phyloP scores from a whole-genome alignment of 1,139 yeast species.

The Candida pseudoviswanathii region DNA sequence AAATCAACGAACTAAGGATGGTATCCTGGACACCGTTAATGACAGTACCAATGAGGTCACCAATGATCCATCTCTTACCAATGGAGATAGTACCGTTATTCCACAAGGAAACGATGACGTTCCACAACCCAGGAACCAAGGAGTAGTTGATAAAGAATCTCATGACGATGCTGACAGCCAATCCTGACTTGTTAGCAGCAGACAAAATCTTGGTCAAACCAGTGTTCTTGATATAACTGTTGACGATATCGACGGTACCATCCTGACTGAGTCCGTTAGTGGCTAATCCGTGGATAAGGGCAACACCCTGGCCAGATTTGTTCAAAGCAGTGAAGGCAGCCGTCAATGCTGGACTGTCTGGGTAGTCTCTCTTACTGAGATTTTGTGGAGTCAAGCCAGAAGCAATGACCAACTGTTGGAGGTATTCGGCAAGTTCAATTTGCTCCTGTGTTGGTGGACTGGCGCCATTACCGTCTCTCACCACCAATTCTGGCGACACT shows the following conservation, averaged over 20 bases:
- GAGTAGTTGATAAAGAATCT: slow-evolving; percentile 24
- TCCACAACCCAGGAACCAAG: slow-evolving; percentile 24
- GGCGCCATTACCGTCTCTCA: slow-evolving; percentile 5
- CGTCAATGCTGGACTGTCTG: slow-evolving; percentile 24
- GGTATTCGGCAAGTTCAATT: slow-evolving; percentile 12
- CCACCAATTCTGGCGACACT: not conserved
- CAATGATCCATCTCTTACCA: slow-evolving; percentile 12
- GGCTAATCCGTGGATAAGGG: slow-evolving; percentile 24
- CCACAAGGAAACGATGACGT: slow-evolving; percentile 20
- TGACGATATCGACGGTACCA: slow-evolving; percentile 24
- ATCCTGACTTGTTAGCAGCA: slow-evolving; percentile 28
- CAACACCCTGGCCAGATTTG: slow-evolving; percentile 28
- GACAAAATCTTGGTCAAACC: slow-evolving; percentile 24
- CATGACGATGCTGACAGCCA: slow-evolving; percentile 32
- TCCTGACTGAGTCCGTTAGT: slow-evolving; percentile 26
- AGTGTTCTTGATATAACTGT: slow-evolving; percentile 24
- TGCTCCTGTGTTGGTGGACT: slow-evolving; percentile 8
- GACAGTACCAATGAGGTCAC: slow-evolving; percentile 17
- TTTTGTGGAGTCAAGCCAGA: slow-evolving; percentile 6
- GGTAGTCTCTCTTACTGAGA: slow-evolving; percentile 24
- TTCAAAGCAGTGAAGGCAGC: slow-evolving; percentile 29
- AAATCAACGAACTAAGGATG: slow-evolving; percentile 13
- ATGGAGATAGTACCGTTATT: slow-evolving; percentile 17
- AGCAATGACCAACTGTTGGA: slow-evolving; percentile 11
- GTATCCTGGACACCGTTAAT: slow-evolving; percentile 14